These are phyloP conservation scores for Cyclocybe aegerita DNA, from an alignment of 768 basidiomycete genomes.

Conservation along the genomic window DNA sequence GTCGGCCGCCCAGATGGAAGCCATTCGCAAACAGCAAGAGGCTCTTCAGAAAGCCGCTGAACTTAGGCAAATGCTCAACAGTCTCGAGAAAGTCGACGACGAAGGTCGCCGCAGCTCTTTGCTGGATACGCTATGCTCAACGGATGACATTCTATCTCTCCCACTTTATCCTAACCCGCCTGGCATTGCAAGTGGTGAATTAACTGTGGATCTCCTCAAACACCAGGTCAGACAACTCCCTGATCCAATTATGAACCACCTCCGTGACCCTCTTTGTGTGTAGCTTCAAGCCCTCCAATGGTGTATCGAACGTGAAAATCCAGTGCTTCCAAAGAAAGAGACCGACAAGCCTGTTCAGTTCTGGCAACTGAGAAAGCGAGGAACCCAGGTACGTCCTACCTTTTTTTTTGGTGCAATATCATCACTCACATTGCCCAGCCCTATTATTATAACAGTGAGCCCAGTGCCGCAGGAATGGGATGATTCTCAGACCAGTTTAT, in stretches of 20 bases:
- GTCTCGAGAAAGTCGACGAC: conserved; percentile 75
- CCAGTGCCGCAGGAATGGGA: background rate
- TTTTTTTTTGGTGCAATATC: background rate
- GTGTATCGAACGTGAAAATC: conserved; percentile 83
- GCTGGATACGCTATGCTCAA: conserved; percentile 66
- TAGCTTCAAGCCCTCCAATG: conserved; percentile 85
- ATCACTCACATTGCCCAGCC: conserved; percentile 27
- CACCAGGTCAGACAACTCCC: conserved; percentile 63
- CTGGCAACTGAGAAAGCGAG: conserved; percentile 71
- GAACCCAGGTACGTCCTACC: conserved; percentile 44
- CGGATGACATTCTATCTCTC: conserved; percentile 69
- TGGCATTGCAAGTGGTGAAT: conserved; percentile 59
- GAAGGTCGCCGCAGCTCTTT: conserved; percentile 70
- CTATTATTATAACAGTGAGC: conserved; percentile 71
- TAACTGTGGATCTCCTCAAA: conserved; percentile 72
- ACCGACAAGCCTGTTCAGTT: conserved; percentile 82
- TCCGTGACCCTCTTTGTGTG: background rate
- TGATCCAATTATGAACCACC: background rate
- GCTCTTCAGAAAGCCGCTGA: conserved; percentile 62
- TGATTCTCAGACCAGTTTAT: background rate
- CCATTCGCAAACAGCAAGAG: conserved; percentile 45
- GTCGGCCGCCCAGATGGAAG: conserved; percentile 41
- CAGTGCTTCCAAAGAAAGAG: conserved; percentile 64
- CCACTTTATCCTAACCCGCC: conserved; percentile 75
- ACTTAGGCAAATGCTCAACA: conserved; percentile 61